Conservation (phyloP, 352 stramenopile genomes). For the Pythium insidiosum region DNA sequence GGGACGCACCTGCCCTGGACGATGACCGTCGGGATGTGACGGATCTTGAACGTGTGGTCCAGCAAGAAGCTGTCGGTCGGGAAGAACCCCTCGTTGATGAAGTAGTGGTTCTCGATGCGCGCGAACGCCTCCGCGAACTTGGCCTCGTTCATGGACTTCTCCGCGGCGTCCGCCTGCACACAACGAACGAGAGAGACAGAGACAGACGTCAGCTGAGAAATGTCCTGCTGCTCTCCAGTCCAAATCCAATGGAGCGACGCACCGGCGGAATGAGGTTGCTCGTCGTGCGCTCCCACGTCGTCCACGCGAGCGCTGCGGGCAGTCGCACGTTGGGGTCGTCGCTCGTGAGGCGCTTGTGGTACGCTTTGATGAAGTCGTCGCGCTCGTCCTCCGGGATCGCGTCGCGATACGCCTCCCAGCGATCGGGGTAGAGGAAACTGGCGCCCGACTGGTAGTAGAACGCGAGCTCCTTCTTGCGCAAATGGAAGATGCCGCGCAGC, state of each 20-base stretch:
- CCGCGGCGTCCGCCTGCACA: constrained; percentile 36
- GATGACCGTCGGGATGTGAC: constrained; percentile 89
- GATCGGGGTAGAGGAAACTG: constrained; percentile 88
- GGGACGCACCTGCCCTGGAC: constrained; percentile 73
- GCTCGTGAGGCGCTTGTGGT: constrained; percentile 83
- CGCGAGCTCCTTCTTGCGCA: constrained; percentile 88
- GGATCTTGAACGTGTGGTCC: constrained; percentile 87
- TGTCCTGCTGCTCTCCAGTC: no score
- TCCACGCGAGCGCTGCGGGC: constrained; percentile 84
- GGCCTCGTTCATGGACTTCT: constrained; percentile 71
- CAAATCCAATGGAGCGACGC: no score
- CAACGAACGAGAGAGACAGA: background rate
- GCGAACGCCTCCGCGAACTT: constrained; percentile 88
- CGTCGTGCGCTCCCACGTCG: constrained; percentile 87
- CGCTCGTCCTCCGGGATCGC: constrained; percentile 84
- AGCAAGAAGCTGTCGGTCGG: constrained; percentile 81
- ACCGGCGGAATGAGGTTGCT: constrained; percentile 75
- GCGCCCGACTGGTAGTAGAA: constrained; percentile 89
- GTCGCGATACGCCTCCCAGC: constrained; percentile 85
- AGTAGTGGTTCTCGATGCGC: constrained; percentile 93
- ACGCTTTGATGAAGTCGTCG: constrained; percentile 76
- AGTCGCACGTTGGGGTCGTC: constrained; percentile 79
- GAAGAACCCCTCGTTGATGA: constrained; percentile 89
- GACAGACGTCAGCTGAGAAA: background rate
- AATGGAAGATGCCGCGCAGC: constrained; percentile 89